phyloP scores from a whole-genome alignment of 441 rosid genomes.

The Brassica hybrid region DNA sequence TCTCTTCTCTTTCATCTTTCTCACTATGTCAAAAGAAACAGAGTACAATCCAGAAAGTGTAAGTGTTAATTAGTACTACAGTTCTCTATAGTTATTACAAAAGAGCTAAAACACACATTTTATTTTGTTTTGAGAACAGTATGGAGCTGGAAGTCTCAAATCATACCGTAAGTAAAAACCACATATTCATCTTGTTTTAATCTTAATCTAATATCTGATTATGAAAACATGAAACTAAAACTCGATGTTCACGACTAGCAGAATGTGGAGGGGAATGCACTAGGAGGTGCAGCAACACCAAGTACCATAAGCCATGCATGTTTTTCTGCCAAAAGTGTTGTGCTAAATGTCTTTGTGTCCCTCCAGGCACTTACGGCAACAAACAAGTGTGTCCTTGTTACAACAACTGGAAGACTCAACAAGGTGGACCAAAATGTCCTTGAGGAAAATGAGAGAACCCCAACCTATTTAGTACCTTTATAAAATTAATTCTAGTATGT shows the following conservation, averaged over 20 bases:
- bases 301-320: conserved; percentile 65
- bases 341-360: conserved; percentile 58
- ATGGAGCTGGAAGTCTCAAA: conserved; percentile 64
- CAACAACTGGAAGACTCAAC: conserved; percentile 66
- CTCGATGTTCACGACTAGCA: background rate
- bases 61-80: conserved; percentile 25
- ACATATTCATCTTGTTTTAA: background rate
- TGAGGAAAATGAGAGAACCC: conserved; percentile 18
- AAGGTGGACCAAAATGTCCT: conserved; percentile 67
- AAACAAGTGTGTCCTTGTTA: conserved; percentile 59
- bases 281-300: conserved; percentile 56
- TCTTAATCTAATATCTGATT: background rate
- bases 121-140: conserved; percentile 34
- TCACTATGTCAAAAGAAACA: conserved; percentile 48
- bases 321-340: conserved; percentile 64
- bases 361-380: conserved; percentile 58
- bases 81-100: background rate
- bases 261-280: conserved; percentile 54
- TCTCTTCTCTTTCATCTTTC: conserved; percentile 32
- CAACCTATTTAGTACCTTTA: background rate
- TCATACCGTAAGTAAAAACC: conserved; percentile 58
- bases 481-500: background rate
- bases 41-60: conserved; percentile 52
- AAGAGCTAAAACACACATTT: background rate
- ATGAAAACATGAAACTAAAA: background rate